A percentile compares a stretch with the other conserved stretches of the same genome.
phyloP scores from a whole-genome alignment of 768 basidiomycete species.

The Russula sp. region DNA sequence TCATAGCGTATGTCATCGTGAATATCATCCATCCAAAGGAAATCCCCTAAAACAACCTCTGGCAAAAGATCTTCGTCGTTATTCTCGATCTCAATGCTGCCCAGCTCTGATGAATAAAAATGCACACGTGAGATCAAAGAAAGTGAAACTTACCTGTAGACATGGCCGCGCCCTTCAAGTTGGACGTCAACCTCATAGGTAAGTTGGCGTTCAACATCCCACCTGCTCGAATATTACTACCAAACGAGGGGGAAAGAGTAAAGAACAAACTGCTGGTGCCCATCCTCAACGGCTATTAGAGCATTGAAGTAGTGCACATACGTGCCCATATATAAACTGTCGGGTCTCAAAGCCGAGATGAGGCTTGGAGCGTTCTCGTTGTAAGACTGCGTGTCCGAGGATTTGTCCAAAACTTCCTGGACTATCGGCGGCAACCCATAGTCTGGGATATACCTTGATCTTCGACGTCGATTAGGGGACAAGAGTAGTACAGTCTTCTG shows the following conservation, averaged over 20 bases:
- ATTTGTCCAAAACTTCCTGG: slow-evolving; percentile 3
- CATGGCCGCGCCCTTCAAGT: too few species aligned
- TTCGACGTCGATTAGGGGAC: neutral
- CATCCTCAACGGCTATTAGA: slow-evolving; percentile 31
- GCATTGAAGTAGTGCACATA: slow-evolving; percentile 17
- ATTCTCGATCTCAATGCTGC: slow-evolving; percentile 20
- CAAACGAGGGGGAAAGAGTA: neutral
- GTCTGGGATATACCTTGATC: slow-evolving; percentile 8
- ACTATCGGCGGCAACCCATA: slow-evolving; percentile 18
- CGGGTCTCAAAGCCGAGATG: neutral
- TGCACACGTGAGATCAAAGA: neutral
- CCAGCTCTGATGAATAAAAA: neutral
- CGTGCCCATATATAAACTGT: slow-evolving; percentile 10
- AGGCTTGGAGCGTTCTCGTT: slow-evolving; percentile 3
- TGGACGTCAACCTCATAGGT: slow-evolving; percentile 1
- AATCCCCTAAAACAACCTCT: slow-evolving; percentile 19
- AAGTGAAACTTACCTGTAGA: neutral
- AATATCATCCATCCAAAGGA: slow-evolving; percentile 19
- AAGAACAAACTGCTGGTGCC: slow-evolving; percentile 51
- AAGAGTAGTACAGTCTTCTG: neutral
- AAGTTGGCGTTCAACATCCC: slow-evolving; percentile 5
- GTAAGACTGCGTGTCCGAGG: neutral
- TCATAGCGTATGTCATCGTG: slow-evolving; percentile 17
- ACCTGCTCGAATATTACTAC: slow-evolving; percentile 37
- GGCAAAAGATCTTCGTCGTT: slow-evolving; percentile 22